phyloP scores from a whole-genome alignment of 192 early-diverging fungal genomes.

The Rhizophagus clarus region DNA sequence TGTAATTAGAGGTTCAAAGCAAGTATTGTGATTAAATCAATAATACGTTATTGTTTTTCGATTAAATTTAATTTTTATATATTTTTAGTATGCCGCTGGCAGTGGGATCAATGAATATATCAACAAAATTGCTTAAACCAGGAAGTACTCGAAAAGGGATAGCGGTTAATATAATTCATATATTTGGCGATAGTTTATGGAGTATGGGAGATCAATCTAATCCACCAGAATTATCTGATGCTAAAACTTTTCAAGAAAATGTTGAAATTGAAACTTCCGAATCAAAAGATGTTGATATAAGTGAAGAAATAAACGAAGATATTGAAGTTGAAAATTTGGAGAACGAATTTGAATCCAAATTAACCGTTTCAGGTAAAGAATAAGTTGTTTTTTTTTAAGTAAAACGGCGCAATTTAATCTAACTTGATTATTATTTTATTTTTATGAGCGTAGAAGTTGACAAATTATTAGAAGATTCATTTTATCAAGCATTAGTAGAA shows the following conservation, averaged over 20 bases:
- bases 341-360: neutral
- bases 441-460: constrained; percentile 68
- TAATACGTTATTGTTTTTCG: constrained; percentile 2
- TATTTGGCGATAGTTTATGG: constrained; percentile 82
- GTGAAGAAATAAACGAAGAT: neutral
- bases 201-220: constrained; percentile 65
- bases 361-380: neutral
- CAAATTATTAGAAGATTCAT: constrained; percentile 63
- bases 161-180: constrained; percentile 76
- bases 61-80: neutral
- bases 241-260: constrained; percentile 10
- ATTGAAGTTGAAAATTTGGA: neutral
- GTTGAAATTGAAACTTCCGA: constrained; percentile 35
- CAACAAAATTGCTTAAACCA: constrained; percentile 44
- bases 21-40: constrained; percentile 3
- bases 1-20: constrained; percentile 53
- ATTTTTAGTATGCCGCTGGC: constrained; percentile 55
- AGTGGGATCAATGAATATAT: constrained; percentile 65
- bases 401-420: too few relatives aligned
- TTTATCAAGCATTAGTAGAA: constrained; percentile 71
- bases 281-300: constrained; percentile 32
- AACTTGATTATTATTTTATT: constrained; percentile 16
- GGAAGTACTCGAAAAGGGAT: constrained; percentile 65
- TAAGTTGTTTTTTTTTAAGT: neutral
- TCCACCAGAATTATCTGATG: constrained; percentile 51